Evolutionary conservation across 192 early-diverging fungal genomes (phyloP), one percentile per base, ranked within the genome.

Genomic region (Coemansia sp.): DNA sequence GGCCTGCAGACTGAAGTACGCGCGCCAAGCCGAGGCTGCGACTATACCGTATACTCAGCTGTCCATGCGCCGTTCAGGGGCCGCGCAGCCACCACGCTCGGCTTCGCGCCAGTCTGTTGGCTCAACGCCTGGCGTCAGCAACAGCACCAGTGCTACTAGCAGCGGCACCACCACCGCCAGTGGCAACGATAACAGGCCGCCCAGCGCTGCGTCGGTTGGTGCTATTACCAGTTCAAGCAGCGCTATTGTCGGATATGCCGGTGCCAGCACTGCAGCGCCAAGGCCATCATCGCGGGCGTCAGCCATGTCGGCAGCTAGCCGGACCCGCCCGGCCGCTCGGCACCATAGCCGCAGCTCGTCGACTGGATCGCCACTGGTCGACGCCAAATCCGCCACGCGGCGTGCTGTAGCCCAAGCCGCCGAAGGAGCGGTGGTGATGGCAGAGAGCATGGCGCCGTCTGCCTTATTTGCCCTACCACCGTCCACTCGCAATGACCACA

Each of bases 1-100:
- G 43, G 77, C 77, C 27, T 80, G 77, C 36, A 37, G 72, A 32
- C 68, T 74, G 56, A 80, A 80, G 53, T 80, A 80, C 68, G 72
- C 72, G 9, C 77, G 77, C 53, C 63, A 80, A 53, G 77, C 77
- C n/a, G 77, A 80, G 53, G 33, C 55, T 33, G 50, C 56, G 39
- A 71, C 64, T n/a, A 69, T 69, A 11, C 77, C 72, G 15, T 80
- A 71, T 56, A 60, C 61, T 24, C 66, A 56, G 12, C 24, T 54
- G 15, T 52, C 59, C 9, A 63, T 56, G 64, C 77, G 72, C 15
- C 77, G 68, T 18, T 35, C 77, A 34, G 35, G 60, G 46, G 52
- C 62, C 3, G 39, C 33, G 27, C 55, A 35, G 18, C 62, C 42
- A 52, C 58, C 42, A 43, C 70, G 70, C 32, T 67, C 76, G 12